Evolutionary conservation across 352 stramenopile species (phyloP).

Genomic region (Globisporangium megalacanthum): DNA sequence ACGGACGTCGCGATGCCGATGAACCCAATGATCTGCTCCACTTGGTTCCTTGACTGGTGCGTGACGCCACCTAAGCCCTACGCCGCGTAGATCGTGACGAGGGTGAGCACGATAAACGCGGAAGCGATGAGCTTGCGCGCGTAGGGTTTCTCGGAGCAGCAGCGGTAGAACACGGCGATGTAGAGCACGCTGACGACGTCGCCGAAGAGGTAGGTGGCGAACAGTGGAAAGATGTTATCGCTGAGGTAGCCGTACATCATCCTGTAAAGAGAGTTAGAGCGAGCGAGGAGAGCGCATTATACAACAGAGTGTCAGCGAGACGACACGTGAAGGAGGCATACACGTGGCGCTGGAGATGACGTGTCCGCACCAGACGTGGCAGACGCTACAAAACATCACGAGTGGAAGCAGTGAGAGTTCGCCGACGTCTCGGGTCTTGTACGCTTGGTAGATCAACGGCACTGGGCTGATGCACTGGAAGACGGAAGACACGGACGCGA

Average conservation of each 20-base stretch:
- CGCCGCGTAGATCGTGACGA: slow-evolving; percentile 20
- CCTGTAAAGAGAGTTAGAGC: slow-evolving; percentile 9
- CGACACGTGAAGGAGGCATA: neutral
- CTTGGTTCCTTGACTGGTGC: slow-evolving; percentile 7
- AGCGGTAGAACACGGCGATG: slow-evolving; percentile 14
- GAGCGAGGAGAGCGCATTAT: neutral
- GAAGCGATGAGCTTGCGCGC: slow-evolving; percentile 6
- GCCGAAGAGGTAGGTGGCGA: slow-evolving; percentile 13
- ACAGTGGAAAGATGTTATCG: slow-evolving; percentile 15
- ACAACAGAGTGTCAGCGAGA: no score
- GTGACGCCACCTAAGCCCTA: slow-evolving; percentile 14
- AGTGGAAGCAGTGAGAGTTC: slow-evolving; percentile 7
- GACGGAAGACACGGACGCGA: slow-evolving; percentile 3
- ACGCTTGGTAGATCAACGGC: slow-evolving; percentile 1
- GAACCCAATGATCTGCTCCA: slow-evolving; percentile 19
- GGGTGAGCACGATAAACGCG: slow-evolving; percentile 4
- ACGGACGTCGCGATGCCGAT: slow-evolving; percentile 24
- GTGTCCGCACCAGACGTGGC: slow-evolving; percentile 9
- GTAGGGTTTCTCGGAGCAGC: slow-evolving; percentile 9
- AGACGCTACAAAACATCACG: slow-evolving; percentile 3
- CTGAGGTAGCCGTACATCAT: slow-evolving; percentile 31
- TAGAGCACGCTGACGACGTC: slow-evolving; percentile 6
- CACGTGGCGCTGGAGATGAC: no score
- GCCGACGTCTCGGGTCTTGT: slow-evolving; percentile 5
- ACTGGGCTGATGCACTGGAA: slow-evolving; percentile 6